Conservation (phyloP, 768 basidiomycete genomes). For the Lactarius indigo region DNA sequence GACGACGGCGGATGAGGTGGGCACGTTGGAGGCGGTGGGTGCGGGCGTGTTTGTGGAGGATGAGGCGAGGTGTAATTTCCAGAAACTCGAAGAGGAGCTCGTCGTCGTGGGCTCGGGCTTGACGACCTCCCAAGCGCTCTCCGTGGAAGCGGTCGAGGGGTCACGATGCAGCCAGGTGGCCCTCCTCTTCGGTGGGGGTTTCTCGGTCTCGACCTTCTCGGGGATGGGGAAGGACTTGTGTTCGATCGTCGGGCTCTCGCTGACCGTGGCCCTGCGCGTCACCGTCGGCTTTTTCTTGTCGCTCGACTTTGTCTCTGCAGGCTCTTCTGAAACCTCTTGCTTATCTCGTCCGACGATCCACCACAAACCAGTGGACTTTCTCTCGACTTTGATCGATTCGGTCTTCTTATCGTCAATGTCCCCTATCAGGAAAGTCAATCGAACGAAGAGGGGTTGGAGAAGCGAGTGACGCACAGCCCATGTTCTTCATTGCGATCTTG, state of each 20-base stretch:
- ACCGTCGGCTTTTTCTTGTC: slow-evolving; percentile 18
- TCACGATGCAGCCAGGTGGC: slow-evolving; percentile 21
- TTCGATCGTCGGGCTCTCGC: slow-evolving; percentile 4
- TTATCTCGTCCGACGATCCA: slow-evolving; percentile 41
- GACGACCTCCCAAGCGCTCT: slow-evolving; percentile 15
- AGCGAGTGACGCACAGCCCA: slow-evolving; percentile 62
- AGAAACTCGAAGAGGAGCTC: slow-evolving; percentile 15
- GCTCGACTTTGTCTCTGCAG: slow-evolving; percentile 7
- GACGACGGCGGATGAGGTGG: background rate
- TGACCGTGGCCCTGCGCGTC: slow-evolving; percentile 18
- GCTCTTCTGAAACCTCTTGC: slow-evolving; percentile 9
- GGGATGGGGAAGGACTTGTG: slow-evolving; percentile 1
- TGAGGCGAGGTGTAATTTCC: slow-evolving; percentile 11
- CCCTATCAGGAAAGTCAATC: slow-evolving; percentile 43
- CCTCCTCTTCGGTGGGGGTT: slow-evolving; percentile 5
- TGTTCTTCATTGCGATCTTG: slow-evolving; percentile 71
- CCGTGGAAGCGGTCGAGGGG: slow-evolving; percentile 17
- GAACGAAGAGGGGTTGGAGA: background rate
- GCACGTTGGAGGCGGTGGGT: background rate
- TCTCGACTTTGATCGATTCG: slow-evolving; percentile 58
- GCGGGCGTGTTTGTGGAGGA: slow-evolving; percentile 7
- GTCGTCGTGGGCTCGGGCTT: slow-evolving; percentile 11
- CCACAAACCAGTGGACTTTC: slow-evolving; percentile 49
- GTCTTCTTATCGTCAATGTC: slow-evolving; percentile 58
- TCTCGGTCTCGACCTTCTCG: slow-evolving; percentile 14